A percentile compares a stretch with the other conserved stretches of the same genome.
Evolutionary conservation across 805 yeast species (phyloP).

Genomic region (Starmerella khaoyaiensis): DNA sequence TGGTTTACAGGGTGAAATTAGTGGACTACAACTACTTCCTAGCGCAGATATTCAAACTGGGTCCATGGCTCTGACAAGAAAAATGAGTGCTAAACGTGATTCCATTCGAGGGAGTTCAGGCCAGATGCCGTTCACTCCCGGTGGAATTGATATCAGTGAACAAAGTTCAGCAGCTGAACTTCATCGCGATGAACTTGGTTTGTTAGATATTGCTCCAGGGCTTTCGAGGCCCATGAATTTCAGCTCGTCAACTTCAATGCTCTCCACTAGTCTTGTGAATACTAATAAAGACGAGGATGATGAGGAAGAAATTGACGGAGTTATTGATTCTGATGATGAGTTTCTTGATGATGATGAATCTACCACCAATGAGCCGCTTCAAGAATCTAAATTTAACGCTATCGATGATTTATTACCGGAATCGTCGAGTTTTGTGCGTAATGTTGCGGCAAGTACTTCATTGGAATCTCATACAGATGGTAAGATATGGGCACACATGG

Average conservation of each 20-base stretch:
- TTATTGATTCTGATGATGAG: conserved; percentile 9
- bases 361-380: conserved; percentile 3
- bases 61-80: conserved; percentile 61
- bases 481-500: conserved; percentile 88
- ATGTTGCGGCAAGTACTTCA: not conserved
- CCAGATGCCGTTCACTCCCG: conserved; percentile 84
- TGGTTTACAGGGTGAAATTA: conserved; percentile 65
- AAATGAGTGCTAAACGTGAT: conserved; percentile 48
- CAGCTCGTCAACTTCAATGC: not conserved
- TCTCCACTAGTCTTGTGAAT: not conserved
- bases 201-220: conserved; percentile 76
- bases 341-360: conserved; percentile 3
- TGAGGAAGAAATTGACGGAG: conserved; percentile 4
- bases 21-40: conserved; percentile 50
- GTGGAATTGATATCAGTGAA: conserved; percentile 46
- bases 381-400: conserved; percentile 15
- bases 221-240: conserved; percentile 53
- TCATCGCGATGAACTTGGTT: conserved; percentile 60
- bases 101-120: conserved; percentile 56
- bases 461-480: conserved; percentile 23
- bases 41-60: conserved; percentile 46
- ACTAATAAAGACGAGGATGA: conserved; percentile 14
- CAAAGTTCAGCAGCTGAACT: conserved; percentile 28
- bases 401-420: conserved; percentile 40
- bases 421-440: conserved; percentile 37